Percentiles rank a stretch among this genome's conserved stretches.
Conservation (phyloP, 2,329 filamentous ascomycete species). For the Orbilia brochopaga region DNA sequence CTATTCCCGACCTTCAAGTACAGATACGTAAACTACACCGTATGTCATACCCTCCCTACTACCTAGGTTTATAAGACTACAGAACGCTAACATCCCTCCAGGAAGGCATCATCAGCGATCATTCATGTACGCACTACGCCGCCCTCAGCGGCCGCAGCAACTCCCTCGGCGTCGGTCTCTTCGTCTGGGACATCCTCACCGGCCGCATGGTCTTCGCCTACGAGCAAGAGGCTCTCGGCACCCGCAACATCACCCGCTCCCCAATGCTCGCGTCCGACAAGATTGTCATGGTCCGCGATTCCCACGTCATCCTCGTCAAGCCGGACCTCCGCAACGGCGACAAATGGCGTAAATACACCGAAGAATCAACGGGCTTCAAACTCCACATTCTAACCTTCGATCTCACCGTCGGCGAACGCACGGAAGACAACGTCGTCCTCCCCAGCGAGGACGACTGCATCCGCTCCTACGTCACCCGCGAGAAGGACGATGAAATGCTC, state of each 20-base stretch:
- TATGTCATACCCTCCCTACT: conserved; percentile 15
- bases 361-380: conserved; percentile 35
- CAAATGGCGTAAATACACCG: conserved; percentile 29
- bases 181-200: conserved; percentile 42
- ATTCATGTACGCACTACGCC: conserved; percentile 45
- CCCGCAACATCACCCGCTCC: conserved; percentile 23
- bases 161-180: conserved; percentile 36
- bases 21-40: conserved; percentile 49
- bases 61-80: background rate
- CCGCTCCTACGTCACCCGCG: conserved; percentile 27
- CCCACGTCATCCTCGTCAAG: conserved; percentile 42
- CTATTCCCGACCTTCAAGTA: conserved; percentile 45
- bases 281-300: conserved; percentile 40
- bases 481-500: conserved; percentile 48
- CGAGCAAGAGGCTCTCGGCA: conserved; percentile 38
- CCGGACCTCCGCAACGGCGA: conserved; percentile 31
- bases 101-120: conserved; percentile 47
- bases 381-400: conserved; percentile 39
- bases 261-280: conserved; percentile 33
- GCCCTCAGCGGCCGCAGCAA: conserved; percentile 43
- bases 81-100: background rate
- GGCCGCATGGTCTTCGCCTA: conserved; percentile 39
- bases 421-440: conserved; percentile 23
- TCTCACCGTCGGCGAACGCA: conserved; percentile 17
- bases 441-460: conserved; percentile 25